Evolutionary conservation across 2,329 filamentous ascomycete species (phyloP), one percentile per base, ranked within the genome.

Genomic region (Alternaria atra): DNA sequence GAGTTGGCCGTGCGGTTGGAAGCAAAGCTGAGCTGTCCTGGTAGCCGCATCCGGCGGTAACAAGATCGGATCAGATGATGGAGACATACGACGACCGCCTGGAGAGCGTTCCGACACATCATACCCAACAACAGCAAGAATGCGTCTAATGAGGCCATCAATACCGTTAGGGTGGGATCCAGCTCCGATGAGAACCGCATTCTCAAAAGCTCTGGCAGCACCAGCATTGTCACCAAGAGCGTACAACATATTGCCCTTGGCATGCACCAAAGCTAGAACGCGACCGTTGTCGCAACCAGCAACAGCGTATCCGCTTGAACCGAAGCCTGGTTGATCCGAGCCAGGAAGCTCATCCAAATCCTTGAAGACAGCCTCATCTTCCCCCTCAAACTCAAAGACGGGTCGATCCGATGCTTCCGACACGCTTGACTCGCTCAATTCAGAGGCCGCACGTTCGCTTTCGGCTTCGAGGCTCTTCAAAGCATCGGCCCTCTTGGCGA

Each of bases 241-340:
- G 79, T 99, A 99, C 2, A 98, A 84, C 90, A 98, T 96, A 65
- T 98, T 98, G n/a, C 94, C 95, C 79, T 98, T 99, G 20, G 94
- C 94, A 79, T 99, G 95, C 40, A 98, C 89, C 15, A 99, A 85
- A n/a, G 93, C 91, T 44, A 99, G 85, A 72, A 99, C 93, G 61
- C 95, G 88, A 8, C 94, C 95, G 75, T 97, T 98, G 68, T 99
- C 95, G 43, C 86, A 88, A 2, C 90, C 93, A 5, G 93, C 87
- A 43, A 99, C 89, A 13, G 89, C 87, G 77, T 97, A 98, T 15
- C 93, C 94, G 77, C 92, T 95, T 4, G 90, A 90, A 1, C 89
- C 91, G 73, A 91, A 93, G 0, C 90, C 83, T 42, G 82, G 82
- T 65, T 83, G 81, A 44, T 78, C 79, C 6, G 78, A 77, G 40